Evolutionary conservation across 2,329 filamentous ascomycete species (phyloP).

Genomic region (Grosmannia serpens): DNA sequence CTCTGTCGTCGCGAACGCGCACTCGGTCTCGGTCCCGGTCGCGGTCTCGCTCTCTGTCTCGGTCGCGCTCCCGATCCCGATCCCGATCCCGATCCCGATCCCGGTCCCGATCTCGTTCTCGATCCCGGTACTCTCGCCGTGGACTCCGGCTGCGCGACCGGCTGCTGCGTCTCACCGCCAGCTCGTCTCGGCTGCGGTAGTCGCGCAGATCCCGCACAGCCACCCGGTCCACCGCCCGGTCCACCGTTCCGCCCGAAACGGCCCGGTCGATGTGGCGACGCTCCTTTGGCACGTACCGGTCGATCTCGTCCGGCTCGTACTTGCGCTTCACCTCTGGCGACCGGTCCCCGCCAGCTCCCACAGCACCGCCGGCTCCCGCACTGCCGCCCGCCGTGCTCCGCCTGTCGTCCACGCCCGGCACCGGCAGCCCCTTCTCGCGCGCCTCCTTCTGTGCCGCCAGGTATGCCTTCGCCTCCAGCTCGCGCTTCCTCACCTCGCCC

Average conservation of each 20-base stretch:
- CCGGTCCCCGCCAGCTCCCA: conserved; percentile 22
- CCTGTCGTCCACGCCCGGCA: conserved; percentile 46
- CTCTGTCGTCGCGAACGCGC: conserved; percentile 14
- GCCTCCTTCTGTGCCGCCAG: conserved; percentile 51
- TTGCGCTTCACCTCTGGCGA: conserved; percentile 30
- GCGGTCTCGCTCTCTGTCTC: conserved; percentile 16
- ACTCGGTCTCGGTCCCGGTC: conserved; percentile 11
- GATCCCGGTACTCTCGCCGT: conserved; percentile 12
- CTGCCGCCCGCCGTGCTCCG: conserved; percentile 17
- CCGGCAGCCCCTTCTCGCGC: conserved; percentile 44
- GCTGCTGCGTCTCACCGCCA: conserved; percentile 1
- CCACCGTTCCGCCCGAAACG: conserved; percentile 8
- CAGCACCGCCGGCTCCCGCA: neutral
- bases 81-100: conserved; percentile 16
- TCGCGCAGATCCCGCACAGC: conserved; percentile 8
- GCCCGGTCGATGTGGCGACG: conserved; percentile 23
- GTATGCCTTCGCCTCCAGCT: conserved; percentile 54
- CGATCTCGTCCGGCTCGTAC: conserved; percentile 29
- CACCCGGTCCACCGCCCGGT: conserved; percentile 3
- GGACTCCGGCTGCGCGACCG: conserved; percentile 8
- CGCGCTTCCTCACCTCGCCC: conserved; percentile 49
- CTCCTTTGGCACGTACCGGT: conserved; percentile 35
- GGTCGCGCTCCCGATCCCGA: conserved; percentile 13
- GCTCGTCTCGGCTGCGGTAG: conserved; percentile 8
- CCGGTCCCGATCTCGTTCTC: conserved; percentile 9